Percentiles rank a stretch among this genome's conserved stretches.
Conservation (phyloP, 148 eudicot genomes). For the Hydrangea macrophylla region DNA sequence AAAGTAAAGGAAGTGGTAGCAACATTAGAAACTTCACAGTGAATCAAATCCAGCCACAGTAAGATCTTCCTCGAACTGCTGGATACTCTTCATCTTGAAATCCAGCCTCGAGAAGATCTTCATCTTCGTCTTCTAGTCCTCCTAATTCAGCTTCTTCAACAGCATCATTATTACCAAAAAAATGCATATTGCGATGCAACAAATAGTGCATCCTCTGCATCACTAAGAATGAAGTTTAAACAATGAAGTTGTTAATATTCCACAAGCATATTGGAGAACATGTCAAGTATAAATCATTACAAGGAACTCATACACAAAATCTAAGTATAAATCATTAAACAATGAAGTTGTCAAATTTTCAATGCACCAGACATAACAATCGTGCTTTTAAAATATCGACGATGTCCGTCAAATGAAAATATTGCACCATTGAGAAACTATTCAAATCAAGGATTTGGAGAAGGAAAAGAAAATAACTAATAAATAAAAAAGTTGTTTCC, state of each 20-base stretch:
- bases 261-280: not conserved
- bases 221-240: not conserved
- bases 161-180: slow-evolving; percentile 64
- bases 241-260: not conserved
- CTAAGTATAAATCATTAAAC: too few species aligned
- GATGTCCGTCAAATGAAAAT: too few species aligned
- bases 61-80: slow-evolving; percentile 45
- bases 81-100: slow-evolving; percentile 48
- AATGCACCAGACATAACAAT: too few species aligned
- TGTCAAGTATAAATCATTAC: not conserved
- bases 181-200: slow-evolving; percentile 97
- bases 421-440: too few species aligned
- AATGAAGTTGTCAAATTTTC: too few species aligned
- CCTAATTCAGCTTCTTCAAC: slow-evolving; percentile 94
- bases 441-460: too few species aligned
- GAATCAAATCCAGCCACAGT: too few species aligned
- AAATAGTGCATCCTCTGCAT: slow-evolving; percentile 49
- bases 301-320: not conserved
- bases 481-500: too few species aligned
- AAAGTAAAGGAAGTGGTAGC: too few species aligned
- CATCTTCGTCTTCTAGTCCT: slow-evolving; percentile 80
- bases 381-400: too few species aligned
- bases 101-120: slow-evolving; percentile 45
- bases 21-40: too few species aligned
- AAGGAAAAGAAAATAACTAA: too few species aligned